Conservation (phyloP, 495 filamentous ascomycete genomes). For the Tuber microsphaerosporum region DNA sequence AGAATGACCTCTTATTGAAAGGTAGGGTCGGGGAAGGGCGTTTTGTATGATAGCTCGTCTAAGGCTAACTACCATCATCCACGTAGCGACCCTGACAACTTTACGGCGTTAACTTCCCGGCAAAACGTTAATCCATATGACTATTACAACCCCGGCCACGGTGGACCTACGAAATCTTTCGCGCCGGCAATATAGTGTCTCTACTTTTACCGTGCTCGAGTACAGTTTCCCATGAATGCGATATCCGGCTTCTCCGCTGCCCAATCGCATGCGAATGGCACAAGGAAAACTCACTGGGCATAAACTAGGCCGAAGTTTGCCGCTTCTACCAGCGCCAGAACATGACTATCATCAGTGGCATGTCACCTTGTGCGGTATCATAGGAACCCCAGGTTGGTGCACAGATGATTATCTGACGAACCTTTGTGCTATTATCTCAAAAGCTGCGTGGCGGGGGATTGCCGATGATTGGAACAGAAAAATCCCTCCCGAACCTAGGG, state of each 20-base stretch:
- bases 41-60: neutral
- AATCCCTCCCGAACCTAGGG: neutral
- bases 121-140: neutral
- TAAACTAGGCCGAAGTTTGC: neutral
- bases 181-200: neutral
- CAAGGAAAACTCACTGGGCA: neutral
- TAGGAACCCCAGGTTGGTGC: neutral
- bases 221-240: neutral
- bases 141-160: neutral
- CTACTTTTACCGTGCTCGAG: neutral
- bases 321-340: neutral
- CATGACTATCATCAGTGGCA: neutral
- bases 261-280: neutral
- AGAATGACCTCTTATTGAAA: neutral
- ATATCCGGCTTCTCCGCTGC: neutral
- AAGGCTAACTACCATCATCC: neutral
- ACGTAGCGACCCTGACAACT: neutral
- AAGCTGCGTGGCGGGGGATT: neutral
- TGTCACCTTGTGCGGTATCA: neutral
- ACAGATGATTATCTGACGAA: neutral
- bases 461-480: neutral
- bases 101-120: neutral
- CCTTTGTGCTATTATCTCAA: neutral
- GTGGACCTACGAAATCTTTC: neutral
- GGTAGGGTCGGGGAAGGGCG: neutral